These are phyloP conservation scores for Clohesyomyces aquaticus DNA, from an alignment of 495 filamentous ascomycete species.

Conservation along the genomic window DNA sequence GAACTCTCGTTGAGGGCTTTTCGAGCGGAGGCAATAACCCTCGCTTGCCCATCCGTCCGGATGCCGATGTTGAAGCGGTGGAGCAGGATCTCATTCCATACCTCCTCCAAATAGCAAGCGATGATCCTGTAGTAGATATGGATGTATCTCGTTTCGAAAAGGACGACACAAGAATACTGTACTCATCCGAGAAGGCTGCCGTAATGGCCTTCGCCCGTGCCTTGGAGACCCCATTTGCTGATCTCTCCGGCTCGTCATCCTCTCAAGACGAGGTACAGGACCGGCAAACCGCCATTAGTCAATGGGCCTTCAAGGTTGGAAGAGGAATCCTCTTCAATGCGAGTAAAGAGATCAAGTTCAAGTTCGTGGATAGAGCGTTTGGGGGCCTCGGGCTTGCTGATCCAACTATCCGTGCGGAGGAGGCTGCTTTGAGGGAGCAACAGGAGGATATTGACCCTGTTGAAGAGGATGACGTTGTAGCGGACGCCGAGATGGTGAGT, in stretches of 20 bases:
- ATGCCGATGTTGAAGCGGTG: constrained; percentile 57
- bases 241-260: constrained; percentile 42
- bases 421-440: constrained; percentile 31
- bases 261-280: constrained; percentile 35
- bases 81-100: constrained; percentile 64
- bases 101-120: constrained; percentile 55
- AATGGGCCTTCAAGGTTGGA: constrained; percentile 67
- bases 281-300: constrained; percentile 51
- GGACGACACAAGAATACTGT: constrained; percentile 57
- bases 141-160: constrained; percentile 63
- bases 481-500: constrained; percentile 25
- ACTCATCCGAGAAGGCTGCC: constrained; percentile 59
- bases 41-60: constrained; percentile 58
- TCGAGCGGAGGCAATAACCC: constrained; percentile 48
- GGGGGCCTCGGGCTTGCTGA: constrained; percentile 56
- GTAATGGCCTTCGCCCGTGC: constrained; percentile 61
- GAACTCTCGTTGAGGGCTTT: constrained; percentile 60
- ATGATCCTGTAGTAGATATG: constrained; percentile 58
- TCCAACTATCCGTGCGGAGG: constrained; percentile 37
- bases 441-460: constrained; percentile 36
- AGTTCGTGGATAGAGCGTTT: constrained; percentile 65
- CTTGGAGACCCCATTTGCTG: constrained; percentile 56
- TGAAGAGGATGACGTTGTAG: constrained; percentile 34
- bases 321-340: constrained; percentile 65
- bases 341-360: constrained; percentile 60